Percentiles rank a stretch among this genome's conserved stretches.
phyloP scores from a whole-genome alignment of 768 basidiomycete genomes.

The Tulasnella sp. region DNA sequence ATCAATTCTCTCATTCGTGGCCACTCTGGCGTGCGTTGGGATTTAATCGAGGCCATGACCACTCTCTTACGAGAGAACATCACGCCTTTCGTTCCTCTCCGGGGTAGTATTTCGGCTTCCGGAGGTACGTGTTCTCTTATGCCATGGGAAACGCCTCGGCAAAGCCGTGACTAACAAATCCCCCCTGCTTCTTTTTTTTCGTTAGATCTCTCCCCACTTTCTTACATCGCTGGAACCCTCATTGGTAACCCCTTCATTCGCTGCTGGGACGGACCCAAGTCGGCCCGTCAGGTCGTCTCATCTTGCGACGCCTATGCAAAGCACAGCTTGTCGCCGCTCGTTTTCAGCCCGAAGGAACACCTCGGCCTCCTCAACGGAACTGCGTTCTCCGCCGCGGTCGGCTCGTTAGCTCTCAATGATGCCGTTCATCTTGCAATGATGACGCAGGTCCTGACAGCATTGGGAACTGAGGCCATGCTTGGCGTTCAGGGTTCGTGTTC shows the following conservation, averaged over 20 bases:
- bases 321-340: constrained; percentile 55
- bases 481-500: constrained; percentile 45
- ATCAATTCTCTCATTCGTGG: constrained; percentile 86
- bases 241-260: constrained; percentile 74
- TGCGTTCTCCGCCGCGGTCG: constrained; percentile 75
- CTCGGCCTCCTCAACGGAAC: constrained; percentile 57
- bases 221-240: constrained; percentile 73
- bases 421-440: constrained; percentile 39
- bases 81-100: constrained; percentile 62
- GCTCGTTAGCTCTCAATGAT: constrained; percentile 62
- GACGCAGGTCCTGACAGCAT: constrained; percentile 65
- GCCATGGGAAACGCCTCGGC: constrained; percentile 18
- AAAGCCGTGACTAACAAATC: not conserved
- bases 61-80: constrained; percentile 62
- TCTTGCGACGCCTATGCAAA: constrained; percentile 29
- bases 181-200: not conserved
- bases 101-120: constrained; percentile 75
- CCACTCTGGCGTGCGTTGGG: constrained; percentile 78
- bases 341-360: constrained; percentile 30
- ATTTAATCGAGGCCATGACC: constrained; percentile 71
- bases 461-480: constrained; percentile 74
- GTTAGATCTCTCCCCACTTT: constrained; percentile 62
- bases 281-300: constrained; percentile 24
- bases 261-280: constrained; percentile 33
- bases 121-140: constrained; percentile 35